Evolutionary conservation across 1,284 basidiomycete species (phyloP), one percentile per base, ranked within the genome.

Genomic region (Pseudozyma hubeiensis): DNA sequence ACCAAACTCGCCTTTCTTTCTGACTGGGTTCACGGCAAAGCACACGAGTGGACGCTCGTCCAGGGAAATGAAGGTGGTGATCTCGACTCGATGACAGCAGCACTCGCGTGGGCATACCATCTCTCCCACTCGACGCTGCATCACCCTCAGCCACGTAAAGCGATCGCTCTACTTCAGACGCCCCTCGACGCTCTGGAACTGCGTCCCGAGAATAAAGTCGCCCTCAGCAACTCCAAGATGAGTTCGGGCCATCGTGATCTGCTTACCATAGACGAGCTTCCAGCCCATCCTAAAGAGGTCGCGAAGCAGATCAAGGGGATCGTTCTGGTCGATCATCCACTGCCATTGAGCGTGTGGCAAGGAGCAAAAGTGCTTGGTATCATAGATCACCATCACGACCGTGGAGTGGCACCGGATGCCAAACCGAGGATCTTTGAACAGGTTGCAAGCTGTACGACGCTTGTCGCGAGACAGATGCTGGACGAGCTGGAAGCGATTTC

Each of bases 41-140:
- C 64, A 0, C 7, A 39, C 17, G 82, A 85, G 24, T 85, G 84
- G 84, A 72, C 78, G 35, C 47, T 85, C 3, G 84, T 85, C 3
- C 82, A 84, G 82, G 85, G 85, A 16, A 85, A 85, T 63, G 84
- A 85, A 57, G 84, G 80, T 17, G 83, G 81, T 6, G 84, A 85
- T 55, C 67, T 82, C 17, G 85, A 85, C 61, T 77, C 72, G 8
- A 81, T 84, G 80, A 68, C 81, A 3, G 61, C 77, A 0, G 81
- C 81, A 1, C 58, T 83, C 9, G 69, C 72, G 14, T 81, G 77
- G 68, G 73, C 81, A 7, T 82, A 81, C 52, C 80, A 82, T 47
- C 62, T 83, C 24, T 65, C 77, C 17, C 81, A 82, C 48, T 67
- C 66, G 4, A 69, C 71, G 4, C 54, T 68, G 7, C 69, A 70